phyloP scores from a whole-genome alignment of 768 basidiomycete genomes.

The Gloeophyllum trabeum region DNA sequence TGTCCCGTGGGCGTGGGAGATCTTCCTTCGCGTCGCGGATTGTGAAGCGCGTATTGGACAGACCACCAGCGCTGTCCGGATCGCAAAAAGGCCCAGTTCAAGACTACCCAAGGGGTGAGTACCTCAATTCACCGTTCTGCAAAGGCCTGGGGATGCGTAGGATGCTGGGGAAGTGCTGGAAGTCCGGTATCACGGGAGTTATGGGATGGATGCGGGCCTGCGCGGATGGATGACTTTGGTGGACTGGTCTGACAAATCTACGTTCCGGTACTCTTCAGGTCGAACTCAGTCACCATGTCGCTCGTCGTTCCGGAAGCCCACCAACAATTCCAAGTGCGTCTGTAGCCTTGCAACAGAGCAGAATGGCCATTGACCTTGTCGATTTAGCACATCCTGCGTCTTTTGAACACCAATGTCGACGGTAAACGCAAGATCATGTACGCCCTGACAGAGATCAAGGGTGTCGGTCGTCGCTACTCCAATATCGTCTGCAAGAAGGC shows the following conservation, averaged over 20 bases:
- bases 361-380: background rate
- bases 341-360: background rate
- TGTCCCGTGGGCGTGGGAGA: too few relatives aligned
- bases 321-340: conserved; percentile 83
- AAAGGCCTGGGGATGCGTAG: too few relatives aligned
- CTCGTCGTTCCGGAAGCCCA: conserved; percentile 94
- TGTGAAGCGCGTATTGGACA: too few relatives aligned
- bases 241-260: conserved; percentile 9
- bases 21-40: too few relatives aligned
- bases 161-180: too few relatives aligned
- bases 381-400: conserved; percentile 91
- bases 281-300: conserved; percentile 52
- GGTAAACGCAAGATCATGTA: conserved; percentile 99
- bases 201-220: background rate
- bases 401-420: conserved; percentile 99
- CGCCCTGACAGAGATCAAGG: conserved; percentile 99
- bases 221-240: conserved; percentile 9
- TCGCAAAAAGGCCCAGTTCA: too few relatives aligned
- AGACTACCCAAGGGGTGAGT: too few relatives aligned
- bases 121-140: background rate
- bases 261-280: background rate
- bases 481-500: conserved; percentile 99
- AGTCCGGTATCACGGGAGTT: too few relatives aligned
- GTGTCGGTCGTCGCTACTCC: conserved; percentile 97
- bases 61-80: too few relatives aligned